phyloP scores from a whole-genome alignment of 148 eudicot genomes.

The Cornus controversa region DNA sequence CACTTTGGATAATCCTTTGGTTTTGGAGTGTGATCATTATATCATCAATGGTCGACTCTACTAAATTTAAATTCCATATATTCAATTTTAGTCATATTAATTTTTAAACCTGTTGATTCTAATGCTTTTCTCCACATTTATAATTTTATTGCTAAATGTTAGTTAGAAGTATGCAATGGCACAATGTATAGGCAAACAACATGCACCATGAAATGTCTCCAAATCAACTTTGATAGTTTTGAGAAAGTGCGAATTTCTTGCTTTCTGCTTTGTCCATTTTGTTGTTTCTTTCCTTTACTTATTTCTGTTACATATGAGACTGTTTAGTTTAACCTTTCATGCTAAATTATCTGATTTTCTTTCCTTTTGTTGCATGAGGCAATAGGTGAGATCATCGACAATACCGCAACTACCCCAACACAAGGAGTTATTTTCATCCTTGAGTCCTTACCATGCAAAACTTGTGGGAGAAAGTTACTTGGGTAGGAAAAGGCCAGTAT shows the following conservation, averaged over 20 bases:
- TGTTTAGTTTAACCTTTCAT: background rate
- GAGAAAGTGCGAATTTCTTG: background rate
- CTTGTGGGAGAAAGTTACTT: constrained; percentile 90
- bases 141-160: too few relatives aligned
- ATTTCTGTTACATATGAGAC: background rate
- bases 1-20: too few relatives aligned
- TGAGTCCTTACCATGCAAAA: constrained; percentile 74
- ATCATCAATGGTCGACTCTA: too few relatives aligned
- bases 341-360: background rate
- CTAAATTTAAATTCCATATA: too few relatives aligned
- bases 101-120: too few relatives aligned
- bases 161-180: too few relatives aligned
- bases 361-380: constrained; percentile 4
- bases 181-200: too few relatives aligned
- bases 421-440: constrained; percentile 51
- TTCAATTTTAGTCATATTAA: too few relatives aligned
- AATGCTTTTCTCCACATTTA: too few relatives aligned
- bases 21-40: too few relatives aligned
- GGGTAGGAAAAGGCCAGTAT: constrained; percentile 69
- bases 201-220: background rate
- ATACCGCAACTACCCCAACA: constrained; percentile 74
- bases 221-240: background rate
- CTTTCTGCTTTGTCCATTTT: background rate
- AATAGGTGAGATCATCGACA: constrained; percentile 70
- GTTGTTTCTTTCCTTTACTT: background rate